A percentile compares a stretch with the other conserved stretches of the same genome.
These are phyloP conservation scores for Oenanthe sinensis DNA, from an alignment of 129 eudicot genomes.

Conservation along the genomic window DNA sequence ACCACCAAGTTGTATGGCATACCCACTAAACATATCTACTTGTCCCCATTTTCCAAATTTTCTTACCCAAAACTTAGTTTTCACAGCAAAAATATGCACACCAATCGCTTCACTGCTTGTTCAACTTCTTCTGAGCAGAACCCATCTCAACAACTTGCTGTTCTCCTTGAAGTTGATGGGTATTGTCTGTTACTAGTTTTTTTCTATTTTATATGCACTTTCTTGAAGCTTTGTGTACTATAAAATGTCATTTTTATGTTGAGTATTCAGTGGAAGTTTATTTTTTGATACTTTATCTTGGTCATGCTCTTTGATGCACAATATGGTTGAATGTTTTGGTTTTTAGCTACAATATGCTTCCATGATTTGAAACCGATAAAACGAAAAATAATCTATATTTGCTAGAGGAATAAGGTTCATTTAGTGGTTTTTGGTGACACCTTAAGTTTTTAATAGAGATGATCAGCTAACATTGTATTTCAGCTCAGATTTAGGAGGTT, in stretches of 20 bases:
- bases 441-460: neutral
- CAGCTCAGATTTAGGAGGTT: neutral
- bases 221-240: neutral
- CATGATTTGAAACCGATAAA: neutral
- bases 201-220: neutral
- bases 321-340: neutral
- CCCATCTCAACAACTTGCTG: conserved; percentile 39
- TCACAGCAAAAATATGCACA: conserved; percentile 23
- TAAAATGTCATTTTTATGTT: neutral
- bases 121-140: conserved; percentile 12
- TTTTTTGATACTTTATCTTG: neutral
- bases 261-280: neutral
- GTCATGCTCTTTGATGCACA: neutral
- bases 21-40: conserved; percentile 1
- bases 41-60: conserved; percentile 11
- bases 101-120: conserved; percentile 31
- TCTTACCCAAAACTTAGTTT: conserved; percentile 12
- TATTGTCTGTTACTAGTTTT: conserved; percentile 4
- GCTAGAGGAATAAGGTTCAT: neutral
- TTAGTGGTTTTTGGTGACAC: neutral
- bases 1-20: conserved; percentile 1
- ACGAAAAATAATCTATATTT: neutral
- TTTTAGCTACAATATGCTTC: neutral
- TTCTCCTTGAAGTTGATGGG: conserved; percentile 91
- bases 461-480: neutral